Evolutionary conservation across 805 yeast species (phyloP).

Genomic region (Yarrowia deformans): DNA sequence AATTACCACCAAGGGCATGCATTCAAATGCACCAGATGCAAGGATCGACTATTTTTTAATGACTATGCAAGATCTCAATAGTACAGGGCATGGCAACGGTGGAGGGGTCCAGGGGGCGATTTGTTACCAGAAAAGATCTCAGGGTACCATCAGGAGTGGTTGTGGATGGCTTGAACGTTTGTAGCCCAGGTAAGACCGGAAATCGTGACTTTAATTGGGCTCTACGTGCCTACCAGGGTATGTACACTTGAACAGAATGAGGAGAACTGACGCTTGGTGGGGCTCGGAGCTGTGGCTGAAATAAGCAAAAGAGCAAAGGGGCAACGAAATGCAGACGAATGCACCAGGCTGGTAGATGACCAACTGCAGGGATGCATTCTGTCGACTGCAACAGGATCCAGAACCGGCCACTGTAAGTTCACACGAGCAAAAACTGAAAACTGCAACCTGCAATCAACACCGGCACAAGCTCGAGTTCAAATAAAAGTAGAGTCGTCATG

Average conservation of each 20-base stretch:
- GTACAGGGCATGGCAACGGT: constrained; percentile 4
- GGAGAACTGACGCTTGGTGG: too few relatives aligned
- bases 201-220: too few relatives aligned
- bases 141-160: too few relatives aligned
- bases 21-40: neutral
- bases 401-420: neutral
- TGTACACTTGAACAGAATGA: too few relatives aligned
- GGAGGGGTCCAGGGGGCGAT: too few relatives aligned
- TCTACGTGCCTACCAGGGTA: too few relatives aligned
- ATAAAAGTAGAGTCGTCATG: too few relatives aligned
- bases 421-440: neutral
- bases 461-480: too few relatives aligned
- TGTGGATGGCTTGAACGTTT: too few relatives aligned
- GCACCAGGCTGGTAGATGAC: neutral
- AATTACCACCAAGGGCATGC: neutral
- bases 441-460: neutral
- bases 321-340: neutral
- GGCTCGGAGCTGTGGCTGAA: constrained; percentile 1
- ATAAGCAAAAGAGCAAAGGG: neutral
- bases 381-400: neutral
- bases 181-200: too few relatives aligned
- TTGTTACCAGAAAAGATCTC: too few relatives aligned
- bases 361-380: constrained; percentile 3
- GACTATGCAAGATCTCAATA: neutral
- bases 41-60: neutral